These are phyloP conservation scores for Cladosporium sp. DNA, from an alignment of 2,329 filamentous ascomycete species.

Conservation along the genomic window DNA sequence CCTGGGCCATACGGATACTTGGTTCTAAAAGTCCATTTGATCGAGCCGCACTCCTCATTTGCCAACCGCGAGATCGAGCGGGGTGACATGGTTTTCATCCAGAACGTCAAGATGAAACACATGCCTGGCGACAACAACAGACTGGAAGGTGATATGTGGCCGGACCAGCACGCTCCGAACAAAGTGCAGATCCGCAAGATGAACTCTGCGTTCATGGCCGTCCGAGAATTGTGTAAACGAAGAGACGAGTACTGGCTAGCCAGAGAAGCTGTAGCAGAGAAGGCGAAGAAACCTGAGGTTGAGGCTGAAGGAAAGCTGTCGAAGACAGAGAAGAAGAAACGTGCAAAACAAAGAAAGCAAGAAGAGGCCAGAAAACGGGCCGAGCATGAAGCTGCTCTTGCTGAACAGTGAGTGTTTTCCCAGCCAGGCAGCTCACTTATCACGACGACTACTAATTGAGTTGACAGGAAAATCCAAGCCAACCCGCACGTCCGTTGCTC, in stretches of 20 bases:
- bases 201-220: conserved; percentile 48
- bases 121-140: conserved; percentile 46
- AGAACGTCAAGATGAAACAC: conserved; percentile 66
- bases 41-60: conserved; percentile 59
- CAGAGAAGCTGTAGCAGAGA: conserved; percentile 28
- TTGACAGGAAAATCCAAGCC: conserved; percentile 6
- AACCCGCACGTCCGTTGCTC: conserved; percentile 36
- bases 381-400: not conserved
- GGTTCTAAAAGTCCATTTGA: conserved; percentile 68
- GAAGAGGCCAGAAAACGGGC: conserved; percentile 15
- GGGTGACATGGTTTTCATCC: conserved; percentile 61
- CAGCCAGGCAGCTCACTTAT: not conserved
- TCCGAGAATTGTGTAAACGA: conserved; percentile 47
- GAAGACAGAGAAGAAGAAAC: conserved; percentile 35
- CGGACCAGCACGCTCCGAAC: conserved; percentile 48
- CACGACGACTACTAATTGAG: conserved; percentile 39
- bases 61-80: conserved; percentile 52
- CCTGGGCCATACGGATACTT: conserved; percentile 68
- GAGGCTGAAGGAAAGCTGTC: conserved; percentile 14
- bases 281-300: not conserved
- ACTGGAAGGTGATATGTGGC: conserved; percentile 68
- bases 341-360: conserved; percentile 29
- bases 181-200: conserved; percentile 58
- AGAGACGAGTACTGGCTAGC: conserved; percentile 55
- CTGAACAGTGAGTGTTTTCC: not conserved